Conservation (phyloP, 352 stramenopile species). For the Phytophthora pini region DNA sequence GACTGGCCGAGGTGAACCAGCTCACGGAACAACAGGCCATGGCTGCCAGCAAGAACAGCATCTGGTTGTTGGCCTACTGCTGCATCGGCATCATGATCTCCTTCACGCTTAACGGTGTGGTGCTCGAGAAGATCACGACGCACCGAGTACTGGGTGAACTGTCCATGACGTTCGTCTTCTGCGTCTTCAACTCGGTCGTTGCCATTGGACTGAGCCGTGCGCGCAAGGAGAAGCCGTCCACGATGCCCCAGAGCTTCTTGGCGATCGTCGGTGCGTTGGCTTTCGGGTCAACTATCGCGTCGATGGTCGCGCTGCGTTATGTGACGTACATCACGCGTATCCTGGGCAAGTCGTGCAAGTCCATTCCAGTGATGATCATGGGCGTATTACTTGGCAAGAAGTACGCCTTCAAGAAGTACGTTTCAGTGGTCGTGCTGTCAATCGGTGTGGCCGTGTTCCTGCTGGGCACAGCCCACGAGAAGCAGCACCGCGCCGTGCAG, state of each 20-base stretch:
- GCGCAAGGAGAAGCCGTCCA: slow-evolving; percentile 74
- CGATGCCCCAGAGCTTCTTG: slow-evolving; percentile 75
- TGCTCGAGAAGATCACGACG: slow-evolving; percentile 88
- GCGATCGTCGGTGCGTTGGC: slow-evolving; percentile 68
- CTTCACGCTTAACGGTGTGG: slow-evolving; percentile 83
- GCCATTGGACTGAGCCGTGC: slow-evolving; percentile 63
- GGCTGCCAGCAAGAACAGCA: slow-evolving; percentile 42
- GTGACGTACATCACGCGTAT: slow-evolving; percentile 89
- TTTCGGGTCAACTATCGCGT: slow-evolving; percentile 84
- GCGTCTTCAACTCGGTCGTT: slow-evolving; percentile 74
- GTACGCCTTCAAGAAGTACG: slow-evolving; percentile 84
- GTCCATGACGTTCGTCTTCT: slow-evolving; percentile 88
- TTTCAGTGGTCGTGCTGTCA: slow-evolving; percentile 78
- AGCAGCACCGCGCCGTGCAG: slow-evolving; percentile 53
- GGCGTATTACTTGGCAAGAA: slow-evolving; percentile 78
- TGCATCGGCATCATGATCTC: slow-evolving; percentile 86
- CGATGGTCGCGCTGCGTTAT: slow-evolving; percentile 85
- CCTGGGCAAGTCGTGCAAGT: slow-evolving; percentile 90
- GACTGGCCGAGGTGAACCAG: slow-evolving; percentile 20
- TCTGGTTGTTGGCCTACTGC: slow-evolving; percentile 77
- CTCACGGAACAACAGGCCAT: slow-evolving; percentile 13
- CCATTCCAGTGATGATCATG: slow-evolving; percentile 87
- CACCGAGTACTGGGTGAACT: slow-evolving; percentile 81
- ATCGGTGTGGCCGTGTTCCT: slow-evolving; percentile 82
- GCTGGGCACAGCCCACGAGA: slow-evolving; percentile 74